Conservation (phyloP, 2,329 filamentous ascomycete species). For the Blumeria graminis region DNA sequence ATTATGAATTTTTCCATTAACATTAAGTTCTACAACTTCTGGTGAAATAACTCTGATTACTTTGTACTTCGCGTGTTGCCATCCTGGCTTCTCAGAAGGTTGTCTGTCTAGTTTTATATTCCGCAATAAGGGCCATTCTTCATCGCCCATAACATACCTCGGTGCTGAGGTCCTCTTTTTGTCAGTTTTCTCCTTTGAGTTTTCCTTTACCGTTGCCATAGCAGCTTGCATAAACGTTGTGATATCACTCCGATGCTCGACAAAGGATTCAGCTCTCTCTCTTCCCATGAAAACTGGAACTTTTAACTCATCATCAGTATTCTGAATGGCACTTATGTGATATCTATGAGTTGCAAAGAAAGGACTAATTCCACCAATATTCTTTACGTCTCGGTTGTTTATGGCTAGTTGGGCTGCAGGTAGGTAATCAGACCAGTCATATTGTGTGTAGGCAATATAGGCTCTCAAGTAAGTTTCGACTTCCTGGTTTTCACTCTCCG, state of each 20-base stretch:
- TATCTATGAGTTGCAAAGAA: neutral
- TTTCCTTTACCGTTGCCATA: neutral
- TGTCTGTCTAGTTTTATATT: too few species aligned
- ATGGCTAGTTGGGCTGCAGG: neutral
- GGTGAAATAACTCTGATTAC: neutral
- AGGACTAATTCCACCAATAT: neutral
- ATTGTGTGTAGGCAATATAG: neutral
- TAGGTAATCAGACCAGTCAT: neutral
- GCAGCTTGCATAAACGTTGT: neutral
- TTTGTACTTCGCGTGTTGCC: neutral
- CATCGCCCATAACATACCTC: neutral
- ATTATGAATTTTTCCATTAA: neutral
- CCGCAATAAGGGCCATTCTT: neutral
- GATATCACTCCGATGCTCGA: neutral
- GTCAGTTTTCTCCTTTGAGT: neutral
- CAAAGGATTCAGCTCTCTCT: neutral
- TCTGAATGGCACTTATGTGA: too few species aligned
- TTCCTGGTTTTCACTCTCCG: neutral
- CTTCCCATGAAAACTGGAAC: neutral
- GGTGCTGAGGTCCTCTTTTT: neutral
- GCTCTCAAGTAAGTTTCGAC: too few species aligned
- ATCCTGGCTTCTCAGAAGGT: neutral
- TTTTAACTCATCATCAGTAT: too few species aligned
- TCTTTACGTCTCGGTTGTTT: neutral
- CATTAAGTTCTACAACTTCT: too few species aligned